Evolutionary conservation across 2,329 filamentous ascomycete genomes (phyloP), one percentile per base, ranked within the genome.

Genomic region (Colletotrichum godetiae): DNA sequence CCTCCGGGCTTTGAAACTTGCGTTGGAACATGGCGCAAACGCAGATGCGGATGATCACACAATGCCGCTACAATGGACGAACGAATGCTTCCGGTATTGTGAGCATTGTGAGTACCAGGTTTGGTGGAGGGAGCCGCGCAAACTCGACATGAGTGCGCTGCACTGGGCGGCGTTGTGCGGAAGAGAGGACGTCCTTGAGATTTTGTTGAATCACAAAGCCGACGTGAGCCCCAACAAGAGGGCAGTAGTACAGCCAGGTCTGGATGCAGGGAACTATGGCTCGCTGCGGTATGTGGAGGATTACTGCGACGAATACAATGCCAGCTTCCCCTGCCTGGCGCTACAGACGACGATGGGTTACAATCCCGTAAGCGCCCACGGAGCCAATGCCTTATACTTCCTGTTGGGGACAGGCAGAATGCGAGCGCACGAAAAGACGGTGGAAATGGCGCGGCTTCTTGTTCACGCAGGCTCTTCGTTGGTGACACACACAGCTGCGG

Each of bases 11-110:
- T 15, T 71, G 35, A 19, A 78, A 59, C 70, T 81, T 10, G 77
- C 85, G 5, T 76, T 85, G 5, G 76, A 79, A 13, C 75, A 76
- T 22, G 82, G 82, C 11, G 83, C 83, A 4, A 76, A 81, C 27
- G 78, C 80, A 8, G 79, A 80, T 71, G 78, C 78, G 12, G 76
- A 76, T 12, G 82, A 83, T 67, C 56, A 73, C 56, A 73, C 71
- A 4, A 73, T 73, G 71, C 71, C 71, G 27, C 33, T 73, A 29
- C 71, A 73, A 60, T 73, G 71, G 71, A 73, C 71, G 4, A 73
- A 73, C 29, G 71, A 73, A 55, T 73, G 71, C 19, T 73, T 73
- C 29, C 71, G 71, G 33, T 22, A 61, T 29, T 73, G 71, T 33
- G 61, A 61, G 24, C 57, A 66, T 42, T 73, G 71, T n/a, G 71